phyloP scores from a whole-genome alignment of 768 basidiomycete genomes.

The Termitomyces sp. region DNA sequence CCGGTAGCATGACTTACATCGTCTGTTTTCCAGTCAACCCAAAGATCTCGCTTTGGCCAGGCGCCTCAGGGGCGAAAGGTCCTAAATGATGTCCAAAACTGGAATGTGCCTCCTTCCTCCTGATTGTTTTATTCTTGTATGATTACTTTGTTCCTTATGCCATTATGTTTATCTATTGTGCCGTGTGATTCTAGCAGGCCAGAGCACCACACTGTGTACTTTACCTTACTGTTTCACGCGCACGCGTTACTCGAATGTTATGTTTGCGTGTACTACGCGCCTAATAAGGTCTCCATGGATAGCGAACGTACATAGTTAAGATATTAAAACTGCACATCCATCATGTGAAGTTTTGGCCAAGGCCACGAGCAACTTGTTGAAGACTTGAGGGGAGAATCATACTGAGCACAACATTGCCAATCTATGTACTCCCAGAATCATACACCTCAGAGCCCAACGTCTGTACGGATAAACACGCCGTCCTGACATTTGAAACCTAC shows the following conservation, averaged over 20 bases:
- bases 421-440: neutral
- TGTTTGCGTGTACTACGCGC: neutral
- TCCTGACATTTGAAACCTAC: constrained; percentile 48
- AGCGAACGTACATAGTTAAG: neutral
- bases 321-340: no score
- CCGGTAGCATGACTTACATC: constrained; percentile 13
- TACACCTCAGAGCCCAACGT: constrained; percentile 18
- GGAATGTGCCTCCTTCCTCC: neutral
- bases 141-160: neutral
- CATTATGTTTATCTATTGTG: constrained; percentile 9
- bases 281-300: neutral
- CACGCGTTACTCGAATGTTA: constrained; percentile 4
- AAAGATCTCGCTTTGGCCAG: constrained; percentile 87
- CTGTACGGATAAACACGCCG: constrained; percentile 36
- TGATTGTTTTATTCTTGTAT: constrained; percentile 3
- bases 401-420: neutral
- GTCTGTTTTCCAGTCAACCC: constrained; percentile 50
- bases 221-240: constrained; percentile 10
- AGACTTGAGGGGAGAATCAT: no score
- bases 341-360: no score
- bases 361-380: no score
- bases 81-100: constrained; percentile 33
- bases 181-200: constrained; percentile 11
- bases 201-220: constrained; percentile 9
- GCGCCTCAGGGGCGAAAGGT: constrained; percentile 82